Evolutionary conservation across 805 yeast genomes (phyloP), one percentile per base, ranked within the genome.

Genomic region (Nakazawaea sp.): DNA sequence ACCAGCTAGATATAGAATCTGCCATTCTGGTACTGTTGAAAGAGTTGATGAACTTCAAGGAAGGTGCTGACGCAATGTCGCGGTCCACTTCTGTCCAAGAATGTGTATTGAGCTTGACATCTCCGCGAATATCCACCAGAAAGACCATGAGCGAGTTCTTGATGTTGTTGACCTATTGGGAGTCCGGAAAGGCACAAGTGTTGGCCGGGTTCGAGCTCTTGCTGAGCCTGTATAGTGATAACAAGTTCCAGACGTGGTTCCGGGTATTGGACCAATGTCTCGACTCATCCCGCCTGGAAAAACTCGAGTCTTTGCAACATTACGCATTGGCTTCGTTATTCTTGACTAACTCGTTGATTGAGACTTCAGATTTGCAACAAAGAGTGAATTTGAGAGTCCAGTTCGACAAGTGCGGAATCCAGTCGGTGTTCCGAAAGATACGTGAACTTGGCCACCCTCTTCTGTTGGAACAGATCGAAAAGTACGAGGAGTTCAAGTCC

Each of bases 101-200:
- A 1, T 66, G 88, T 5, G 62, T 85, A 0, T 77, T 84, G 26
- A 84, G 92, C 7, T 61, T 92, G 32, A 55, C 82, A 7, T 85
- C 96, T 3, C 78, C 88, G 0, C 68, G 85, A 38, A 60, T 88
- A 25, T 62, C 79, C 2, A 87, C 97, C 1, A 66, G 96, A 45
- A 81, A 77, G 46, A 64, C 81, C 26, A 92, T 87, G 1, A 81
- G 90, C 2, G 96, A 89, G 43, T 72, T 89, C 44, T 61, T 88
- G 35, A 69, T 75, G 18, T 69, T 76, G 33, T 51, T 80, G 7
- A 40, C 51, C 21, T 46, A 50, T 32, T 52, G 56, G 49, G 59
- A 60, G 2, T 33, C 47, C 5, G 64, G 62, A 2, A 38, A 60
- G 35, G 52, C 51, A 25, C 46, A 50, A 18, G 44, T 59, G 5